Percentiles rank a stretch among this genome's conserved stretches.
These are phyloP conservation scores for Thelephora terrestris DNA, from an alignment of 1,284 basidiomycete species.

Conservation along the genomic window DNA sequence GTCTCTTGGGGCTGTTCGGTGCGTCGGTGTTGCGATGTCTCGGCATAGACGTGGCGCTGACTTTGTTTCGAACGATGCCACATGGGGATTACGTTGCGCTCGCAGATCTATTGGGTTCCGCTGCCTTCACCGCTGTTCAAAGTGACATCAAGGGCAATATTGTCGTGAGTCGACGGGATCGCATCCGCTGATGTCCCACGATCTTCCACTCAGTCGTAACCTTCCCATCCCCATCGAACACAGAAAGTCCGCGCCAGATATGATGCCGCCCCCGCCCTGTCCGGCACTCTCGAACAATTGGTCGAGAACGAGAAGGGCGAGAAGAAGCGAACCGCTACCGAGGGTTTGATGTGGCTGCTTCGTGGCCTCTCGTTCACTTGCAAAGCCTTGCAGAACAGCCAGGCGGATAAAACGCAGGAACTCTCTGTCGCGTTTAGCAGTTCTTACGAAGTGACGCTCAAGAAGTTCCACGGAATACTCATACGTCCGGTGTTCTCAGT, in stretches of 20 bases:
- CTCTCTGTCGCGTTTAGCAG: constrained; percentile 71
- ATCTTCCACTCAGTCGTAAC: not conserved
- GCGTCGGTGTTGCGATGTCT: constrained; percentile 16
- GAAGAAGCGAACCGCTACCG: constrained; percentile 82
- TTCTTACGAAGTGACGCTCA: constrained; percentile 78
- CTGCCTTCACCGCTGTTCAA: constrained; percentile 82
- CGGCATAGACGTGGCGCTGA: not conserved
- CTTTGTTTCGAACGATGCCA: too few relatives aligned
- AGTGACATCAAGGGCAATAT: constrained; percentile 92
- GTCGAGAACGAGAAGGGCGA: constrained; percentile 80
- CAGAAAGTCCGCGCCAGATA: constrained; percentile 88
- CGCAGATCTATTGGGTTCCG: constrained; percentile 79
- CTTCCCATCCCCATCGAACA: not conserved
- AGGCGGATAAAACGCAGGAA: constrained; percentile 62
- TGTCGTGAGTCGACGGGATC: constrained; percentile 40
- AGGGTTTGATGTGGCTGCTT: constrained; percentile 88
- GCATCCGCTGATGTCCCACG: constrained; percentile 2
- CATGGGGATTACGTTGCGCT: too few relatives aligned
- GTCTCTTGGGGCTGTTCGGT: constrained; percentile 91
- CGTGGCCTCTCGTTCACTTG: constrained; percentile 90
- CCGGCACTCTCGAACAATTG: constrained; percentile 77
- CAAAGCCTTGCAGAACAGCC: constrained; percentile 67
- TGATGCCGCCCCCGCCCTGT: constrained; percentile 52
- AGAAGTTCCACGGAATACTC: constrained; percentile 83
- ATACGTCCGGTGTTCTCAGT: constrained; percentile 81